phyloP scores from a whole-genome alignment of 257 asterid species.

The Echites panduratus region DNA sequence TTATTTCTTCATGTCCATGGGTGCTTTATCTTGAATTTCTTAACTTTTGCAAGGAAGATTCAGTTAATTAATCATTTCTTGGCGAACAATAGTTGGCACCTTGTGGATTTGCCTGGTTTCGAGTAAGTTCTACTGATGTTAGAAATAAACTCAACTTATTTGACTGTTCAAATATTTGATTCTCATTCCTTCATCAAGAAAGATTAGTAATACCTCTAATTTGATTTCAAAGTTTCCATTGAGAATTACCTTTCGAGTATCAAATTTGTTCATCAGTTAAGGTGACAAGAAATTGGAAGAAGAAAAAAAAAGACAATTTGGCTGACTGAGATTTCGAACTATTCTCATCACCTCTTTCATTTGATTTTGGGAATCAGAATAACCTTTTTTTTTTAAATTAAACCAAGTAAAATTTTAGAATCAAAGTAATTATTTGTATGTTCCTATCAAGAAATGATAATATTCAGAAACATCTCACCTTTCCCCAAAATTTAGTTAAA shows the following conservation, averaged over 20 bases:
- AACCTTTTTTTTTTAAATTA: background rate
- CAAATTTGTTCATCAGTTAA: background rate
- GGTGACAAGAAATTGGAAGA: background rate
- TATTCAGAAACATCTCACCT: background rate
- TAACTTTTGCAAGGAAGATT: slow-evolving; percentile 64
- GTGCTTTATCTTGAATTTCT: background rate
- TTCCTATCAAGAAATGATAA: background rate
- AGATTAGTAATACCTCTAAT: too few species aligned
- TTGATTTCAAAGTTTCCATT: too few species aligned
- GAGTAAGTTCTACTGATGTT: too few species aligned
- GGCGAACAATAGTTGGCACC: slow-evolving; percentile 89
- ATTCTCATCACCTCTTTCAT: background rate
- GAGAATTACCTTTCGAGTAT: too few species aligned
- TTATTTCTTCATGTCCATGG: background rate
- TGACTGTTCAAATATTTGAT: too few species aligned
- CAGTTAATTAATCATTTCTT: too few species aligned
- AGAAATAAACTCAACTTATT: too few species aligned
- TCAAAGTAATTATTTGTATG: background rate
- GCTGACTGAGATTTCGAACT: background rate
- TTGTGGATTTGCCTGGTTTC: slow-evolving; percentile 98
- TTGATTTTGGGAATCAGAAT: background rate
- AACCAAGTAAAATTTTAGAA: background rate
- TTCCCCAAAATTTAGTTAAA: slow-evolving; percentile 8
- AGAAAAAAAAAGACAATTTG: background rate
- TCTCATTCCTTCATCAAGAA: too few species aligned